Percentiles rank a stretch among this genome's conserved stretches.
These are phyloP conservation scores for Hypoxylon sp. DNA, from an alignment of 2,329 filamentous ascomycete species.

Conservation along the genomic window DNA sequence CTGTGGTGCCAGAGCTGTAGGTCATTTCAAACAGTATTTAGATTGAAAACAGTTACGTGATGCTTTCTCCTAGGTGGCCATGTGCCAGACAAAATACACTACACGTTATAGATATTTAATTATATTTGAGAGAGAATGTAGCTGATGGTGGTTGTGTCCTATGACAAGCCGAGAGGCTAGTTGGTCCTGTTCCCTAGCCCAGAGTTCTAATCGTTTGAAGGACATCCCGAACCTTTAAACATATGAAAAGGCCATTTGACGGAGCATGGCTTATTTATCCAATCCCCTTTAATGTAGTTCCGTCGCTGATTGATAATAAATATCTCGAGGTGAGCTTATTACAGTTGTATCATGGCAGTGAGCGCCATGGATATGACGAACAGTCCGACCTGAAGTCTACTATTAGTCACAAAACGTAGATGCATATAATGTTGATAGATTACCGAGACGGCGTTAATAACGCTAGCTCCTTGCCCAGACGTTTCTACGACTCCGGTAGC, in stretches of 20 bases:
- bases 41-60: neutral
- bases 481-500: conserved; percentile 36
- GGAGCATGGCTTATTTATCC: conserved; percentile 4
- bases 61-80: neutral
- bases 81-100: neutral
- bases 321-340: conserved; percentile 5
- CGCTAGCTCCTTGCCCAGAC: conserved; percentile 42
- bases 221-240: neutral
- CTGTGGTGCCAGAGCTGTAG: neutral
- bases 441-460: conserved; percentile 48
- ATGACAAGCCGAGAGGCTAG: neutral
- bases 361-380: conserved; percentile 46
- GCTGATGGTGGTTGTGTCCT: neutral
- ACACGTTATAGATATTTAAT: neutral
- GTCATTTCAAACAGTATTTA: neutral
- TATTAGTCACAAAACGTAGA: conserved; percentile 32
- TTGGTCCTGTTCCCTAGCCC: neutral
- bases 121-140: neutral
- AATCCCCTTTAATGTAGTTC: neutral
- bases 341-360: conserved; percentile 46
- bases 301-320: neutral
- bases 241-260: conserved; percentile 3
- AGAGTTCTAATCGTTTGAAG: neutral
- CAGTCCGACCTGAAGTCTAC: conserved; percentile 43
- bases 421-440: conserved; percentile 20